These are phyloP conservation scores for Wickerhamomyces bovis DNA, from an alignment of 805 yeast genomes.

Conservation along the genomic window DNA sequence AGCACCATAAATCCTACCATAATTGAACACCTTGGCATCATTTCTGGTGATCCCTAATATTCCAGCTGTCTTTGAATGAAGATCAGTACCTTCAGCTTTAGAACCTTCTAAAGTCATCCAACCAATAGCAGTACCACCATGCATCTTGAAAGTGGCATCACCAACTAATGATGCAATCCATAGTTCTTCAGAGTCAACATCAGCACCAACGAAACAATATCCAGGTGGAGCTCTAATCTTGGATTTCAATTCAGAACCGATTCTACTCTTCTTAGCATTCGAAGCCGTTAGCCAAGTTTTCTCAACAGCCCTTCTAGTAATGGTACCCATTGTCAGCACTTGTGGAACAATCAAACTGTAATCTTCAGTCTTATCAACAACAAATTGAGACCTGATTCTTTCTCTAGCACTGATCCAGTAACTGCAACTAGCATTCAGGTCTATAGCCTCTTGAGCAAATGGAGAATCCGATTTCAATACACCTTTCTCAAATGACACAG, in stretches of 20 bases:
- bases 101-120: slow-evolving; percentile 99
- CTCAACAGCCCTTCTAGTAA: slow-evolving; percentile 94
- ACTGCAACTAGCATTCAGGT: slow-evolving; percentile 72
- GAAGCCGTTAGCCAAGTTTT: slow-evolving; percentile 98
- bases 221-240: slow-evolving; percentile 84
- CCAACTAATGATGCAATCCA: slow-evolving; percentile 98
- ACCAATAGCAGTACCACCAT: slow-evolving; percentile 95
- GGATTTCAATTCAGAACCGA: slow-evolving; percentile 92
- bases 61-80: slow-evolving; percentile 89
- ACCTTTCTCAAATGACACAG: slow-evolving; percentile 67
- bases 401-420: slow-evolving; percentile 93
- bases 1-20: slow-evolving; percentile 97
- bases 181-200: slow-evolving; percentile 95
- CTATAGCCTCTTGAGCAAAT: slow-evolving; percentile 70
- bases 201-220: slow-evolving; percentile 93
- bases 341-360: slow-evolving; percentile 66
- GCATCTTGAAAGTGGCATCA: slow-evolving; percentile 80
- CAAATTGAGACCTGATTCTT: slow-evolving; percentile 79
- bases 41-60: slow-evolving; percentile 84
- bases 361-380: slow-evolving; percentile 46
- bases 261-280: slow-evolving; percentile 76
- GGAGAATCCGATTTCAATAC: slow-evolving; percentile 63
- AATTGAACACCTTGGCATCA: slow-evolving; percentile 93
- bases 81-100: slow-evolving; percentile 84
- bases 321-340: slow-evolving; percentile 90